A percentile compares a stretch with the other conserved stretches of the same genome.
Conservation (phyloP, 768 basidiomycete genomes). For the Boletus rex-veris region DNA sequence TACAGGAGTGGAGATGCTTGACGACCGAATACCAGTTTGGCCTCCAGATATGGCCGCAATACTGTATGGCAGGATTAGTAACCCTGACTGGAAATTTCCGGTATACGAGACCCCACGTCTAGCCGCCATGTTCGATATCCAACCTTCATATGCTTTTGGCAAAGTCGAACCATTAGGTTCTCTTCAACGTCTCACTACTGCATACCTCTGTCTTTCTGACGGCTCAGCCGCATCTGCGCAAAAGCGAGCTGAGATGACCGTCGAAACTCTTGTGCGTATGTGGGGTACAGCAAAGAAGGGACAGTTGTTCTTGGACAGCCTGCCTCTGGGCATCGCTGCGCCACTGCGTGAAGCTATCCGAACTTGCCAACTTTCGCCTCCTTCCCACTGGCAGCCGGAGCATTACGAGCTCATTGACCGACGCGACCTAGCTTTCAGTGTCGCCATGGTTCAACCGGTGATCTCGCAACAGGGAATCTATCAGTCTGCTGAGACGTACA, state of each 20-base stretch:
- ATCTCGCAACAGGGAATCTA: conserved; percentile 27
- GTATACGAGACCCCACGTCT: conserved; percentile 43
- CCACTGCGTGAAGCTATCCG: conserved; percentile 85
- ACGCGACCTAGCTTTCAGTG: conserved; percentile 32
- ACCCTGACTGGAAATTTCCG: conserved; percentile 65
- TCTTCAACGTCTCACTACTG: conserved; percentile 49
- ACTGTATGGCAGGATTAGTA: conserved; percentile 53
- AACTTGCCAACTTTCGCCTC: conserved; percentile 77
- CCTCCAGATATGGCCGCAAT: conserved; percentile 75
- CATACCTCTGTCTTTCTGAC: conserved; percentile 62
- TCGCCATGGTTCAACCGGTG: conserved; percentile 29
- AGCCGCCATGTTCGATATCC: conserved; percentile 45
- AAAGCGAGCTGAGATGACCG: conserved; percentile 64
- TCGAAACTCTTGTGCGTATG: conserved; percentile 50
- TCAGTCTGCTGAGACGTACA: conserved; percentile 33
- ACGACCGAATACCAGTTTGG: conserved; percentile 71
- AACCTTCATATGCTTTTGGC: conserved; percentile 60
- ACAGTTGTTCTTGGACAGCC: conserved; percentile 45
- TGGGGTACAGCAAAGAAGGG: conserved; percentile 39
- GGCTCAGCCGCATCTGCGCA: conserved; percentile 46
- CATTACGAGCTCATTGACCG: conserved; percentile 34
- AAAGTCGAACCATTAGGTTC: conserved; percentile 54
- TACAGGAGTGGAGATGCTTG: conserved; percentile 45
- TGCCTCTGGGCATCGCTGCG: conserved; percentile 69
- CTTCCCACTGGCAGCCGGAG: conserved; percentile 61